Percentiles rank a stretch among this genome's conserved stretches.
Evolutionary conservation across 2,329 filamentous ascomycete species (phyloP).

Genomic region (Cryphonectria naterciae): DNA sequence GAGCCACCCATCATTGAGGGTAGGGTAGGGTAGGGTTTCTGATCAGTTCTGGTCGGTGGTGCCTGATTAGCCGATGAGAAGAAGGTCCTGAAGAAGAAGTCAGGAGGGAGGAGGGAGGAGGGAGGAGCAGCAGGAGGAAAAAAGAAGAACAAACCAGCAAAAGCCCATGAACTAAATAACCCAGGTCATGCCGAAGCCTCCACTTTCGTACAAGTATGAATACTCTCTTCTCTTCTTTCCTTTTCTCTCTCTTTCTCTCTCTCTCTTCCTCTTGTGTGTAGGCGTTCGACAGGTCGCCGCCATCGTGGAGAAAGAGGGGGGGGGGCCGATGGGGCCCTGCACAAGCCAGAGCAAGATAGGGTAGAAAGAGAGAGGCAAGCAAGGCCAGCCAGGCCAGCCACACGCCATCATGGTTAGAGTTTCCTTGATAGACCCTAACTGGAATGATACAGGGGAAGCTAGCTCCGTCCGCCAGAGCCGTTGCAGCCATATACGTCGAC

Average conservation of each 20-base stretch:
- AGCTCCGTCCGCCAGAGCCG: slow-evolving; percentile 17
- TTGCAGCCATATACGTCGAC: slow-evolving; percentile 16
- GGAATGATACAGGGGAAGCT: slow-evolving; percentile 26
- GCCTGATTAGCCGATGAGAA: neutral
- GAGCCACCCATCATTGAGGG: neutral
- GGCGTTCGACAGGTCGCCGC: neutral
- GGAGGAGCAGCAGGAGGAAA: neutral
- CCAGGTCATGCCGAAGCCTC: neutral
- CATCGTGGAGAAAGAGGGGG: neutral
- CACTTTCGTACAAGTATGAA: neutral
- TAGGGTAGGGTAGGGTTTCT: neutral
- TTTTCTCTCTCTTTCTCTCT: neutral
- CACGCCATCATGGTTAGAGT: slow-evolving; percentile 18
- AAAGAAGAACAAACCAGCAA: neutral
- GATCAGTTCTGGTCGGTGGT: neutral
- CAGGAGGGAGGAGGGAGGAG: neutral
- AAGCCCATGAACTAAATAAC: neutral
- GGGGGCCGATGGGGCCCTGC: too few species aligned
- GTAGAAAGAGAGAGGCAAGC: neutral
- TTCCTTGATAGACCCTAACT: slow-evolving; percentile 19
- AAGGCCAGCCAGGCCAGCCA: slow-evolving; percentile 4
- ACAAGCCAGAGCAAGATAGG: neutral
- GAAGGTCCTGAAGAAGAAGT: neutral
- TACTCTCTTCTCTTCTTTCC: neutral
- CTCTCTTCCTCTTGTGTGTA: neutral